Evolutionary conservation across 148 eudicot genomes (phyloP).

Genomic region (Rhododendron ferrugineum): DNA sequence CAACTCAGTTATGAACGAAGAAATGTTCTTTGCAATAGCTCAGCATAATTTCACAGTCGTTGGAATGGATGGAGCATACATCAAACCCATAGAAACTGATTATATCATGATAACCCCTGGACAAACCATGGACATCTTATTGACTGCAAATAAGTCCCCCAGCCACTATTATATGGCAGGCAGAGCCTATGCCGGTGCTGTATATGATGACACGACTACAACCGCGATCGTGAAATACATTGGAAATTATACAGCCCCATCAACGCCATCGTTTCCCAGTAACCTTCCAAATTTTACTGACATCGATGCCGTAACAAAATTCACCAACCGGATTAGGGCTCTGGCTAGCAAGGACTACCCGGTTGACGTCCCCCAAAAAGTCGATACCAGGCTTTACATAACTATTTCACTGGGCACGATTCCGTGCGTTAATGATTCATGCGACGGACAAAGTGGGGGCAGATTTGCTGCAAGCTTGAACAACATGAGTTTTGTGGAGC

Average conservation of each 20-base stretch:
- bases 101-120: not conserved
- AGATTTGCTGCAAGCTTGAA: conserved; percentile 15
- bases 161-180: conserved; percentile 8
- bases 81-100: not conserved
- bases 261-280: not conserved
- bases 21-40: not conserved
- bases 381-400: not conserved
- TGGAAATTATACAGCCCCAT: not conserved
- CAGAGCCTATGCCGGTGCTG: not conserved
- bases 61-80: conserved; percentile 2
- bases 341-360: conserved; percentile 5
- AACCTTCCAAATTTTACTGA: conserved; percentile 15
- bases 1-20: not conserved
- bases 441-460: conserved; percentile 4
- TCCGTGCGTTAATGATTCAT: conserved; percentile 3
- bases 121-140: conserved; percentile 3
- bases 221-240: conserved; percentile 6
- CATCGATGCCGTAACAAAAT: not conserved
- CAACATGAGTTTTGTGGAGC: conserved; percentile 11
- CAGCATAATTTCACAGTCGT: conserved; percentile 1
- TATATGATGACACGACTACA: not conserved
- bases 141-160: not conserved
- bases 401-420: conserved; percentile 1
- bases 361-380: not conserved
- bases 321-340: not conserved